Conservation (phyloP, 2,329 filamentous ascomycete genomes). For the Fusarium sp. region DNA sequence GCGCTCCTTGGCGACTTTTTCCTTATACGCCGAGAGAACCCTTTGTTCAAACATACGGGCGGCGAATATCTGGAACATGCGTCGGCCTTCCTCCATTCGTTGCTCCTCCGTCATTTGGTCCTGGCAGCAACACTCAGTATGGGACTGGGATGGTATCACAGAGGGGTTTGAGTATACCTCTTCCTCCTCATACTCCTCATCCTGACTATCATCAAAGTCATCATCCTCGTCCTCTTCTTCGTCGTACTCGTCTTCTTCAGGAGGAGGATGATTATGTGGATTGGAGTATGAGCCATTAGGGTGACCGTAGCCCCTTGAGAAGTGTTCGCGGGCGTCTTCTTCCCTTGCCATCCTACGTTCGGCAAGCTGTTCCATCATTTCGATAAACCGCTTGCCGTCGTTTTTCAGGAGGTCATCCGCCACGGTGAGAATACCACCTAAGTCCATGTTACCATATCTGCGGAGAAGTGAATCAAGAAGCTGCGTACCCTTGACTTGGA, state of each 20-base stretch:
- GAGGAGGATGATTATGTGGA: slow-evolving; percentile 78
- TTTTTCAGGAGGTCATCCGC: slow-evolving; percentile 98
- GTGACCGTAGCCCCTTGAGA: slow-evolving; percentile 68
- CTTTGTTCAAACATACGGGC: slow-evolving; percentile 99
- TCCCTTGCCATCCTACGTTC: slow-evolving; percentile 97
- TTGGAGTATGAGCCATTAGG: slow-evolving; percentile 69
- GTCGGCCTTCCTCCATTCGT: slow-evolving; percentile 96
- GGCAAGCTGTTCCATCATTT: slow-evolving; percentile 99
- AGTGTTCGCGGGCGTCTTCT: slow-evolving; percentile 78
- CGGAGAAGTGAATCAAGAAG: slow-evolving; percentile 56
- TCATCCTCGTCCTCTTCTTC: slow-evolving; percentile 72
- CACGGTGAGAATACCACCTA: slow-evolving; percentile 97
- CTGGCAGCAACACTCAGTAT: slow-evolving; percentile 67
- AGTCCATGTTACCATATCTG: slow-evolving; percentile 60
- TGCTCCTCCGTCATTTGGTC: slow-evolving; percentile 98
- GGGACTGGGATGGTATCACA: slow-evolving; percentile 52
- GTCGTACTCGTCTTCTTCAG: slow-evolving; percentile 80
- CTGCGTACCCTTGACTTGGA: slow-evolving; percentile 85
- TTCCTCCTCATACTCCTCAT: slow-evolving; percentile 80
- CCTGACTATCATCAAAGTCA: slow-evolving; percentile 70
- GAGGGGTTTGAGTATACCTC: slow-evolving; percentile 69
- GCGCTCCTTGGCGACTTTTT: slow-evolving; percentile 94
- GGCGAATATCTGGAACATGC: slow-evolving; percentile 99
- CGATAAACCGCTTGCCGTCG: slow-evolving; percentile 99
- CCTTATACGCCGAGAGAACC: slow-evolving; percentile 95